Percentiles rank a stretch among this genome's conserved stretches.
phyloP scores from a whole-genome alignment of 768 basidiomycete genomes.

The Epithele typhae region DNA sequence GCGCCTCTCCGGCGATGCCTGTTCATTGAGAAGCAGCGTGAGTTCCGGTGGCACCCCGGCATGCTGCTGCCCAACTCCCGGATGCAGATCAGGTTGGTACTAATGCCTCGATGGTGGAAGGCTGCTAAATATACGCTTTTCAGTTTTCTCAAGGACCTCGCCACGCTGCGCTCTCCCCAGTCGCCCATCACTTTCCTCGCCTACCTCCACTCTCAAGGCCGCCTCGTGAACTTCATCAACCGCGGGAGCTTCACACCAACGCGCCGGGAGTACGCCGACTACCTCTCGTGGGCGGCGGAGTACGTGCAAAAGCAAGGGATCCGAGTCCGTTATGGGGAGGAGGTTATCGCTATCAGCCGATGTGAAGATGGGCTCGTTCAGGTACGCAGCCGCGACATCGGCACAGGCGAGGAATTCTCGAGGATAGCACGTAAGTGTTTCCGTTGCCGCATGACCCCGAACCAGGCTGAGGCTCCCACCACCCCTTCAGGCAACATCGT shows the following conservation, averaged over 20 bases:
- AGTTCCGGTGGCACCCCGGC: conserved; percentile 52
- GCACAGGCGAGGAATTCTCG: conserved; percentile 30
- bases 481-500: conserved; percentile 38
- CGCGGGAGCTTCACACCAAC: conserved; percentile 46
- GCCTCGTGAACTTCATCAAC: conserved; percentile 50
- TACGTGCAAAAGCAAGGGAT: conserved; percentile 41
- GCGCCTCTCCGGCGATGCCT: conserved; percentile 29
- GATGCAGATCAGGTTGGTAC: conserved; percentile 47
- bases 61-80: conserved; percentile 48
- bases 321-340: conserved; percentile 41
- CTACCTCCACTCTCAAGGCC: conserved; percentile 46
- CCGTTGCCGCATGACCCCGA: neutral
- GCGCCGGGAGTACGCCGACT: conserved; percentile 51
- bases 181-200: conserved; percentile 50
- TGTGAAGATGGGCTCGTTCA: conserved; percentile 32
- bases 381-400: conserved; percentile 33
- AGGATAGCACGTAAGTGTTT: conserved; percentile 35
- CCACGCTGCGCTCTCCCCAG: conserved; percentile 45
- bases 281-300: conserved; percentile 47
- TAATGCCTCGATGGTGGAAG: no score
- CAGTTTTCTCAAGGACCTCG: conserved; percentile 52
- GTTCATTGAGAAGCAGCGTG: conserved; percentile 45
- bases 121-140: neutral
- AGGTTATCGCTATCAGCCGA: conserved; percentile 38
- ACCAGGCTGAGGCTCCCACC: neutral